Evolutionary conservation across 176 grass and related monocot genomes (phyloP).

Genomic region (Canna indica): DNA sequence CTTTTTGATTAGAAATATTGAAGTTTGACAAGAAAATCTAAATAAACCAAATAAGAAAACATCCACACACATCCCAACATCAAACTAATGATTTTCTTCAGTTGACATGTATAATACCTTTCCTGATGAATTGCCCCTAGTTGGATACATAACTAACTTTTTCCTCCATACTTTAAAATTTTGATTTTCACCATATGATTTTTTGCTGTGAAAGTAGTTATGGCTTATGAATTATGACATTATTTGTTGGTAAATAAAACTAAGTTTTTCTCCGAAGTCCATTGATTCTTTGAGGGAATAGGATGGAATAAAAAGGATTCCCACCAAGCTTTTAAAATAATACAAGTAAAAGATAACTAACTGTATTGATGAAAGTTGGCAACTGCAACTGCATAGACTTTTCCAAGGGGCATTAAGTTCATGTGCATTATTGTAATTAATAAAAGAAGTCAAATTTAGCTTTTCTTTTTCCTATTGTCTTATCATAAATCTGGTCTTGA

Average conservation of each 20-base stretch:
- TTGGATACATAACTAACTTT: not conserved
- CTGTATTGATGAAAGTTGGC: not conserved
- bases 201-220: not conserved
- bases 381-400: not conserved
- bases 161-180: not conserved
- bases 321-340: no score
- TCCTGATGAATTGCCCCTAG: not conserved
- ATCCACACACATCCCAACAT: not conserved
- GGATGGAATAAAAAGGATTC: no score
- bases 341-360: no score
- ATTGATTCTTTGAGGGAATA: no score
- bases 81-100: not conserved
- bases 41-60: not conserved
- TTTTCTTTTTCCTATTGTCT: not conserved
- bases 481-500: constrained; percentile 13
- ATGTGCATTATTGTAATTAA: not conserved
- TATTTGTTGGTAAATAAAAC: not conserved
- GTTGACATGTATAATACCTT: not conserved
- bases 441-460: not conserved
- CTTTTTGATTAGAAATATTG: no score
- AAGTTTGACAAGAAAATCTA: not conserved
- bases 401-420: not conserved
- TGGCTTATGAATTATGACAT: not conserved
- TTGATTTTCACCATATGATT: not conserved
- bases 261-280: no score